Percentiles rank a stretch among this genome's conserved stretches.
Evolutionary conservation across 805 yeast genomes (phyloP).

Genomic region (Wickerhamiella lipophila): DNA sequence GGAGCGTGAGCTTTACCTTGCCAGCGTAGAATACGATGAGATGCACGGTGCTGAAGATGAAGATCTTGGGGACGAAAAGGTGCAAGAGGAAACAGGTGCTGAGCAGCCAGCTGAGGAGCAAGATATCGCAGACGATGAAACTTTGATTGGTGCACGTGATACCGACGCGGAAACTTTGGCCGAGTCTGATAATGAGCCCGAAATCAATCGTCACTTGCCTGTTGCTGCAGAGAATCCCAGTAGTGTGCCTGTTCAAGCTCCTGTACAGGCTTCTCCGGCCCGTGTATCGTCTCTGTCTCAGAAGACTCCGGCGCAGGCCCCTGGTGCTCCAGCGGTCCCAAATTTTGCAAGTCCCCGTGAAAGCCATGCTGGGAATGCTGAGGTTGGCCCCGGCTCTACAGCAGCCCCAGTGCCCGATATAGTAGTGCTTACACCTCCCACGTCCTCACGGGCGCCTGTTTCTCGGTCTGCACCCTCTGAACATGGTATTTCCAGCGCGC

Average conservation of each 20-base stretch:
- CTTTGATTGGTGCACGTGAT: constrained; percentile 5
- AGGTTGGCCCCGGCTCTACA: too few relatives aligned
- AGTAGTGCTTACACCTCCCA: too few relatives aligned
- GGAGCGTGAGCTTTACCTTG: constrained; percentile 17
- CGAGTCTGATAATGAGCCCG: constrained; percentile 1
- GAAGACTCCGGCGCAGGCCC: neutral
- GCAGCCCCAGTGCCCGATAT: too few relatives aligned
- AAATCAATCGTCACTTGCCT: neutral
- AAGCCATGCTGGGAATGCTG: neutral
- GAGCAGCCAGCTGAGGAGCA: neutral
- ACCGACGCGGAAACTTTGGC: constrained; percentile 8
- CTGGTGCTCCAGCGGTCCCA: neutral
- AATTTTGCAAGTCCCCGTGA: neutral
- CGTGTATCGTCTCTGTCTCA: neutral
- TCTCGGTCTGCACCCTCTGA: neutral
- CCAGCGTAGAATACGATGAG: constrained; percentile 11
- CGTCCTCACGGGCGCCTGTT: too few relatives aligned
- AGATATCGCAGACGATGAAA: neutral
- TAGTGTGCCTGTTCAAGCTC: neutral
- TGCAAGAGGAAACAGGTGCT: neutral
- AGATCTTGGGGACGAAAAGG: too few relatives aligned
- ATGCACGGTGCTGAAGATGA: constrained; percentile 9
- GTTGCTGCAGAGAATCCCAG: neutral
- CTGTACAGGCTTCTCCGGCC: neutral
- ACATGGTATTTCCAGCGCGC: neutral